These are phyloP conservation scores for Talaromyces pinophilus DNA, from an alignment of 2,329 filamentous ascomycete genomes.

Conservation along the genomic window DNA sequence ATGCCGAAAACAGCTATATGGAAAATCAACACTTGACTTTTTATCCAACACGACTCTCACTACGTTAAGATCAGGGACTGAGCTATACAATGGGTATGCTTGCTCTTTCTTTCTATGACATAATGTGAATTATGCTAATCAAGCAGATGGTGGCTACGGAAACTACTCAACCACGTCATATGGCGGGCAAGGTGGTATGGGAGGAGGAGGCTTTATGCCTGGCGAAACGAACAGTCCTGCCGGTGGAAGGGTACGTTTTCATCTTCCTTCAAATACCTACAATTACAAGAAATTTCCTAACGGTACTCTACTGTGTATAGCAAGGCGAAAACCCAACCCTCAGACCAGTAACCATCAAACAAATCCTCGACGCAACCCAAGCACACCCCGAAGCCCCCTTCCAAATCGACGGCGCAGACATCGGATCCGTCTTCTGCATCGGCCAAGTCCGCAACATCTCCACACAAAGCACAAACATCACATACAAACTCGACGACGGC, in stretches of 20 bases:
- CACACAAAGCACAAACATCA: slow-evolving; percentile 85
- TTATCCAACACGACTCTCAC: not conserved
- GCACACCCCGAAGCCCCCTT: slow-evolving; percentile 74
- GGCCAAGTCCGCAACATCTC: slow-evolving; percentile 87
- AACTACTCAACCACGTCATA: slow-evolving; percentile 60
- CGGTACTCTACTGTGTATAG: slow-evolving; percentile 47
- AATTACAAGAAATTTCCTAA: not conserved
- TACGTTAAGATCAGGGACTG: not conserved
- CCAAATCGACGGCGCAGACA: slow-evolving; percentile 74
- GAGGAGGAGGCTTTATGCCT: slow-evolving; percentile 62
- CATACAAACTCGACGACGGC: slow-evolving; percentile 91
- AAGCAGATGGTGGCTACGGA: slow-evolving; percentile 39
- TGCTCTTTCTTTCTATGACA: not conserved
- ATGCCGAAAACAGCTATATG: slow-evolving; percentile 42
- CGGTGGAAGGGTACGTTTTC: slow-evolving; percentile 41
- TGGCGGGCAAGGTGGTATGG: slow-evolving; percentile 55
- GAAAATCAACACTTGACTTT: slow-evolving; percentile 22
- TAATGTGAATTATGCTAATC: not conserved
- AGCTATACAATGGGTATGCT: slow-evolving; percentile 33
- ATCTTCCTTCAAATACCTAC: not conserved
- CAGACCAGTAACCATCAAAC: slow-evolving; percentile 92
- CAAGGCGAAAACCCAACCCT: slow-evolving; percentile 80
- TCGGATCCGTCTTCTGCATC: slow-evolving; percentile 79
- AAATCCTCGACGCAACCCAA: slow-evolving; percentile 80
- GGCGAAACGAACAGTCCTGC: slow-evolving; percentile 53